These are phyloP conservation scores for Ustilago bromivora DNA, from an alignment of 1,284 basidiomycete species.

Conservation along the genomic window DNA sequence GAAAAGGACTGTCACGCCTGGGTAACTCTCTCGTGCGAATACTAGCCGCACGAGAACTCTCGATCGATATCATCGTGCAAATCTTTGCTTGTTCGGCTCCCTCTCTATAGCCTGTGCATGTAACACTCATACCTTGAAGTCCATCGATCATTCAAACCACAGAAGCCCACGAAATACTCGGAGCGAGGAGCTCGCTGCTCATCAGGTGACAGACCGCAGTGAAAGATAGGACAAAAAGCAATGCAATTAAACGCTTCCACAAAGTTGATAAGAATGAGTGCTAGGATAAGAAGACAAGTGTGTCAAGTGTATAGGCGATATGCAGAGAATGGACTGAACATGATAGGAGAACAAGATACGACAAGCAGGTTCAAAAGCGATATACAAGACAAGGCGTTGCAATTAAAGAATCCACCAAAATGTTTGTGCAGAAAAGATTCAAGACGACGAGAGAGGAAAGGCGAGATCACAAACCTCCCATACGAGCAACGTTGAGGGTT, in stretches of 20 bases:
- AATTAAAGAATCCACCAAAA: neutral
- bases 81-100: no score
- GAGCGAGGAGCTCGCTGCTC: neutral
- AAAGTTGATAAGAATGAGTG: neutral
- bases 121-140: no score
- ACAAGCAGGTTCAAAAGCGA: neutral
- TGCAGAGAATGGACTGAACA: neutral
- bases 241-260: slow-evolving; percentile 26
- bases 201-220: neutral
- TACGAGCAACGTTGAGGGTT: neutral
- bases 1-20: neutral
- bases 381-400: neutral
- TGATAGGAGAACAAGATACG: neutral
- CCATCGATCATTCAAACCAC: no score
- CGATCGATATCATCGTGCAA: no score
- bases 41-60: no score
- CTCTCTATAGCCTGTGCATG: no score
- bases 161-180: no score
- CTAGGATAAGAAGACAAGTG: neutral
- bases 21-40: no score
- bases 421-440: neutral
- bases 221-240: neutral
- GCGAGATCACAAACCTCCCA: neutral
- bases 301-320: neutral
- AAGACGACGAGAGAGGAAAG: neutral